Base-by-base conservation (phyloP, 2,329 filamentous ascomycete genomes). In the Peltaster fructicola region DNA sequence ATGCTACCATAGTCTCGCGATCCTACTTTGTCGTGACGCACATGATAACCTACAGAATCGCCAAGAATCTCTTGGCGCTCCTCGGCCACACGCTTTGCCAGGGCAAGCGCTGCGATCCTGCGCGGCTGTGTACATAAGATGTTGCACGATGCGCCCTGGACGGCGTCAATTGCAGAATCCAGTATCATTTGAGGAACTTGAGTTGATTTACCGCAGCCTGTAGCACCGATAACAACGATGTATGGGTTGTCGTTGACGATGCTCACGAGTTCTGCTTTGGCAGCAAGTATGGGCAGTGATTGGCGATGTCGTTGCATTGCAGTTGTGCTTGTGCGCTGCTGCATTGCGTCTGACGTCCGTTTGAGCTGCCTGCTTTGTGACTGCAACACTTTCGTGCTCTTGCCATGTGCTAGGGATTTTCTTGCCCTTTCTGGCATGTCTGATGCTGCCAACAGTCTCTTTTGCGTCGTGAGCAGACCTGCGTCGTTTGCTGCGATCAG, bases 101-200 rank as follows among this genome's bases (percentile, higher is more conserved):
- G 51, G 5, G 56, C 53, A 2, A 45, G 55, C 8, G 58, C 57
- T 13, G 57, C 59, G 21, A 62, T 54, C 7, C 57, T 48, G 22
- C 58, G 49, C 14, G 57, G 57, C 27, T 63, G 59, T 4, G 60
- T 58, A 32, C 59, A 62, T 6, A 65, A 48, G 25, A 64, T 50
- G 29, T 58, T 59, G 38, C 60, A 63, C 14, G 35, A 26, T 4
- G 46, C 49, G n/a, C 57, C 59, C 8, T 32, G 25, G 2, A 49
- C 51, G 4, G 34, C 30, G 5, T 41, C 33, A 21, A 58, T 59
- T 3, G 53, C 51, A 27, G 61, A 39, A n/a, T 64, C 58, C 2
- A 65, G 40, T 14, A 65, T 30, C n/a, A 65, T 58, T 31, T 64
- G 61, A n/a, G 61, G 59, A 6, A 64, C 48, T 38, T 65, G 61